These are phyloP conservation scores for Caryocar brasiliense DNA, from an alignment of 441 rosid genomes.

Conservation along the genomic window DNA sequence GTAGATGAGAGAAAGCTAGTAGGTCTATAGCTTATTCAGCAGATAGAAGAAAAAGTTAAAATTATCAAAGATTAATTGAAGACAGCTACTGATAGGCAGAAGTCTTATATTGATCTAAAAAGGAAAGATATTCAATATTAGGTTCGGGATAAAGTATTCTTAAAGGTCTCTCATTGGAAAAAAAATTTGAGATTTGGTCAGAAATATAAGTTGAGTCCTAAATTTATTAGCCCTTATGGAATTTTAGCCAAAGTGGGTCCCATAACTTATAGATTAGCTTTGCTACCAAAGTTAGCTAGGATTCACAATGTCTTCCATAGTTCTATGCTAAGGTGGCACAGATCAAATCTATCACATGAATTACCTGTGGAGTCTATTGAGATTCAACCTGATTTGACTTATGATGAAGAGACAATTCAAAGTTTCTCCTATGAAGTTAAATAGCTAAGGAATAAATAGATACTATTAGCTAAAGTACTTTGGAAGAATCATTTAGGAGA, in stretches of 20 bases:
- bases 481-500: too few species aligned
- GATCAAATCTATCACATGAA: too few species aligned
- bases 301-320: too few species aligned
- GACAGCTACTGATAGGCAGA: not conserved
- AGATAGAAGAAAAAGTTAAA: not conserved
- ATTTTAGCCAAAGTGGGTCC: not conserved
- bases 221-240: not conserved
- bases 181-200: not conserved
- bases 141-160: not conserved
- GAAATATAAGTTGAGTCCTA: not conserved
- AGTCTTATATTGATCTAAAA: not conserved
- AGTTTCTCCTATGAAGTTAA: too few species aligned
- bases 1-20: not conserved
- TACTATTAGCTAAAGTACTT: too few species aligned
- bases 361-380: too few species aligned
- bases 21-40: not conserved
- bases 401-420: too few species aligned
- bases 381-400: too few species aligned
- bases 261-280: not conserved
- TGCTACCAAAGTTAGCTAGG: not conserved
- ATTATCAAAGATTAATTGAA: not conserved
- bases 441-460: too few species aligned
- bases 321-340: too few species aligned
- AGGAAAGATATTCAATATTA: not conserved
- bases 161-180: not conserved